Base-by-base conservation (phyloP, 225 moss, liverwort and hornwort species). In the Asterella californica region DNA sequence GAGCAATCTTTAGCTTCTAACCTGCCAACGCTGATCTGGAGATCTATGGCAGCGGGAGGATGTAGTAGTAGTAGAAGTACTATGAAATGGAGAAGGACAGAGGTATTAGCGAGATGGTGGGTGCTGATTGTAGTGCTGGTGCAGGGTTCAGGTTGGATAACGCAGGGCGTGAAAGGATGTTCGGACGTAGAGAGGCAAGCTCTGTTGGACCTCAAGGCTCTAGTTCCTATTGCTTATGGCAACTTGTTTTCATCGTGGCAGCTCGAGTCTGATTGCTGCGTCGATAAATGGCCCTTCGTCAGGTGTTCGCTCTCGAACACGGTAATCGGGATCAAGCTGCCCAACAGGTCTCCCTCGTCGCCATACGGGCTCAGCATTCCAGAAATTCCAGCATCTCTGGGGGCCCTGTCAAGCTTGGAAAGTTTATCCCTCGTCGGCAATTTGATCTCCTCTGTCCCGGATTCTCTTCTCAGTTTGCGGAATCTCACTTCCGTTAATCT, bases 131-230 rank as follows among this genome's bases (percentile, higher is more conserved):
- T 32, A 14, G 25, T 76, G 33, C 27, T 69, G 68, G 10, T 78
- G 47, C 64, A 59, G 25, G 37, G 24, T 14, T 57, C 75, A 76
- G 75, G 75, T 76, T 76, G 75, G 75, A 52, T 78, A 64, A 64
- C 30, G 8, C 76, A 46, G 25, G 76, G 59, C 24, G 76, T 61
- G 38, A 47, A 78, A 29, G 78, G 64, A 78, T 78, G 78, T 25
- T 66, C 78, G 27, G 63, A 45, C 18, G 18, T 47, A 25, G 78
- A 78, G 78, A 78, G 45, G 60, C 63, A 65, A 15, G 78, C 78
- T 29, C 47, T 78, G 45, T 21, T 78, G n/a, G 78, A 78, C 9
- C 78, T 78, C 29, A 78, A 78, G 65, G 64, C 64, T 45, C 46
- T 65, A 11, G 78, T 78, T 48, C 66, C 78, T 9, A 8, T 46